phyloP scores from a whole-genome alignment of 2,329 filamentous ascomycete genomes.

The Colletotrichum spinosum region DNA sequence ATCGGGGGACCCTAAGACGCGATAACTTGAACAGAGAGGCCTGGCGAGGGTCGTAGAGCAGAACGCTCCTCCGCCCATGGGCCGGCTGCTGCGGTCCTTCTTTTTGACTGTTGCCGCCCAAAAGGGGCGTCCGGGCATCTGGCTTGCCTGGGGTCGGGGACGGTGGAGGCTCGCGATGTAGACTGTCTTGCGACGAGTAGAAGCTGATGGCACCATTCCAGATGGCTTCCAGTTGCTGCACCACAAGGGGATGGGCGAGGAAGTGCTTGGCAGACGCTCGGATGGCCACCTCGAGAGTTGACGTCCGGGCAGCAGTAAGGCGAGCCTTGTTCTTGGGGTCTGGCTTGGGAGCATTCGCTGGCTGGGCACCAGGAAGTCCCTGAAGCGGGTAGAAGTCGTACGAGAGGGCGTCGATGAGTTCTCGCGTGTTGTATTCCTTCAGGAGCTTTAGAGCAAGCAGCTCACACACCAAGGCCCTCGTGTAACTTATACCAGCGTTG shows the following conservation, averaged over 20 bases:
- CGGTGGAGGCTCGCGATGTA: slow-evolving; percentile 72
- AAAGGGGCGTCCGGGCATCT: slow-evolving; percentile 63
- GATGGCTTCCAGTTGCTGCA: slow-evolving; percentile 95
- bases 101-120: slow-evolving; percentile 52
- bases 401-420: slow-evolving; percentile 92
- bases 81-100: slow-evolving; percentile 45
- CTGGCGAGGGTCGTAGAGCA: slow-evolving; percentile 89
- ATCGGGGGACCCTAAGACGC: slow-evolving; percentile 88
- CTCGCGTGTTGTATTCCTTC: slow-evolving; percentile 88
- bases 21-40: slow-evolving; percentile 94
- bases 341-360: slow-evolving; percentile 49
- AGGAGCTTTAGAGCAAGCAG: slow-evolving; percentile 89
- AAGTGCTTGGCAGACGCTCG: slow-evolving; percentile 93
- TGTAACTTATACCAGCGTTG: slow-evolving; percentile 85
- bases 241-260: slow-evolving; percentile 88
- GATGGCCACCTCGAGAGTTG: slow-evolving; percentile 92
- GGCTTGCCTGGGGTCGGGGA: slow-evolving; percentile 47
- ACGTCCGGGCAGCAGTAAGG: slow-evolving; percentile 79
- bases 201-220: slow-evolving; percentile 98
- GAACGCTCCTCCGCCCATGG: slow-evolving; percentile 77
- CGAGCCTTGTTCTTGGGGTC: slow-evolving; percentile 57
- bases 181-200: slow-evolving; percentile 85
- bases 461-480: slow-evolving; percentile 89
- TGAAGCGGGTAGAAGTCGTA: slow-evolving; percentile 96
- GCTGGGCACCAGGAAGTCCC: slow-evolving; percentile 70